Evolutionary conservation across 2,329 filamentous ascomycete species (phyloP).

Genomic region (Hypoxylon sp.): DNA sequence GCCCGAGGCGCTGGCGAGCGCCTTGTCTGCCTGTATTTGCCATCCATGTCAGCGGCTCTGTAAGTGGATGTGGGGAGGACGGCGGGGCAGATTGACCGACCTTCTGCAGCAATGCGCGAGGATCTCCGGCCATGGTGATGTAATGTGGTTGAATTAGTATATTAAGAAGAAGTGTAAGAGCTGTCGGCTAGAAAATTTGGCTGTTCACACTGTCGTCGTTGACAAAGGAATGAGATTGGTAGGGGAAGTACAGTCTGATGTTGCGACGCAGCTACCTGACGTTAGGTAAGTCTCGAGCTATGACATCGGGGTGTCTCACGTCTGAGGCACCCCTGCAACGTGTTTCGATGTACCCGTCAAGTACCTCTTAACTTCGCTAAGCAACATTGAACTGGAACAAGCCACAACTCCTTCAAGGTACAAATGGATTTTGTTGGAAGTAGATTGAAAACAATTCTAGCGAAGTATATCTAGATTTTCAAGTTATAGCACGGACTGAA

Average conservation of each 20-base stretch:
- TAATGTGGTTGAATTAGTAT: constrained; percentile 22
- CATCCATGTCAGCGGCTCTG: constrained; percentile 41
- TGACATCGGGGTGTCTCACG: constrained; percentile 43
- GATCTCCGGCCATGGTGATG: constrained; percentile 80
- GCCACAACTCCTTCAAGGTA: background rate
- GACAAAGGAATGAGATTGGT: constrained; percentile 34
- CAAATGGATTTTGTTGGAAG: background rate
- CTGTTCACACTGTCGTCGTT: constrained; percentile 24
- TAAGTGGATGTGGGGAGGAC: constrained; percentile 40
- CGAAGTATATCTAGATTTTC: background rate
- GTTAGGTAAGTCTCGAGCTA: constrained; percentile 41
- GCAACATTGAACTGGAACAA: background rate
- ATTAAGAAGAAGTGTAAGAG: constrained; percentile 5
- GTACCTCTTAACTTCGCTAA: constrained; percentile 16
- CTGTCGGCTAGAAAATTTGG: constrained; percentile 5
- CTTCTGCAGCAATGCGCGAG: constrained; percentile 83
- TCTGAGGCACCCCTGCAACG: constrained; percentile 26
- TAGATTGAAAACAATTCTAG: background rate
- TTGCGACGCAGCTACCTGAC: constrained; percentile 41
- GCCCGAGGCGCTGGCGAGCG: constrained; percentile 77
- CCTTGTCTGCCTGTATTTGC: constrained; percentile 83
- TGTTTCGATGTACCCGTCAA: constrained; percentile 14
- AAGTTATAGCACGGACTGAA: background rate
- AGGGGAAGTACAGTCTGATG: constrained; percentile 21
- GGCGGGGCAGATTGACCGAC: constrained; percentile 62